Conservation (phyloP, 169 alveolate genomes). For the Cryptosporidium tyzzeri region DNA sequence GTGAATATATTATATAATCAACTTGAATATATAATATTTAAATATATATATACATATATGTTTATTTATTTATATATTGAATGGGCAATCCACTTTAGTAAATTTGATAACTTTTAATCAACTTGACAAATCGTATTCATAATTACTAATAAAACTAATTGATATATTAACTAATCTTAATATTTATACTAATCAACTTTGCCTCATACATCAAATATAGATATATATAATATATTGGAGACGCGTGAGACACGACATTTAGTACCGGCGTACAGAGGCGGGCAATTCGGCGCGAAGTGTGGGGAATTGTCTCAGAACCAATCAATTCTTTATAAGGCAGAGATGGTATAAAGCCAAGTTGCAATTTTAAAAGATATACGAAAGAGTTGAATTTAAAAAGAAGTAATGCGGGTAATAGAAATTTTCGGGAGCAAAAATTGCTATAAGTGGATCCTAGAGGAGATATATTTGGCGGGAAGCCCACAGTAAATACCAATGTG, state of each 20-base stretch:
- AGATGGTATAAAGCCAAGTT: no score
- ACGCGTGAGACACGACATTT: neutral
- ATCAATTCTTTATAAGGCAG: neutral
- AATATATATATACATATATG: neutral
- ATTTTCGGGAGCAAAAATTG: neutral
- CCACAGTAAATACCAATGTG: neutral
- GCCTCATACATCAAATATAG: neutral
- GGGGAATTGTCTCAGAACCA: neutral
- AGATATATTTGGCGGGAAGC: neutral
- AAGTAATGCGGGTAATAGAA: neutral
- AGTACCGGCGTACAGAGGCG: neutral
- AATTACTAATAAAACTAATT: neutral
- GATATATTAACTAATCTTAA: neutral
- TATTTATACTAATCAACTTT: neutral
- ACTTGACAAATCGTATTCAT: conserved; percentile 7
- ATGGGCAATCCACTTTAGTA: neutral
- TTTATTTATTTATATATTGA: neutral
- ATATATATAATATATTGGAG: neutral
- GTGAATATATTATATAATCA: neutral
- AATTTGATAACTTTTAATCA: neutral
- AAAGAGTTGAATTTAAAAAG: neutral
- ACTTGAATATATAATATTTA: neutral
- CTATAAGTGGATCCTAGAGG: neutral
- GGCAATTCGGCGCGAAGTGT: neutral
- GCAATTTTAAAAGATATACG: no score